Evolutionary conservation across 495 filamentous ascomycete genomes (phyloP).

Genomic region (Penicillium malachiteum): DNA sequence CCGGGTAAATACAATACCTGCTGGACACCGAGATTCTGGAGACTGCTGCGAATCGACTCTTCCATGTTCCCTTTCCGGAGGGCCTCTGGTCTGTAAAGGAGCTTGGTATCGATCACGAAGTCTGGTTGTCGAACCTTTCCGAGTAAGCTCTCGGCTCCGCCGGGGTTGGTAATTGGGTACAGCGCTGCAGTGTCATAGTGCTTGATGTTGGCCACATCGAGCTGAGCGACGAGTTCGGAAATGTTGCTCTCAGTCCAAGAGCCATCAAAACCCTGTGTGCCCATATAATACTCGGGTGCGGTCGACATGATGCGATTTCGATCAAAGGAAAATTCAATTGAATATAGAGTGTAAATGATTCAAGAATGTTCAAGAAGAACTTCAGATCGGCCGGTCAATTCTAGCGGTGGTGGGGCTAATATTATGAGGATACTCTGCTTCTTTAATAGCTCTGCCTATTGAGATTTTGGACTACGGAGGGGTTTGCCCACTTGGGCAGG

Average conservation of each 20-base stretch:
- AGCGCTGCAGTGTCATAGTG: slow-evolving; percentile 19
- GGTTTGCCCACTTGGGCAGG: too few species aligned
- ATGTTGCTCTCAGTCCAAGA: slow-evolving; percentile 14
- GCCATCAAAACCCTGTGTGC: slow-evolving; percentile 13
- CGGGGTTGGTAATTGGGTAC: slow-evolving; percentile 14
- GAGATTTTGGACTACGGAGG: too few species aligned
- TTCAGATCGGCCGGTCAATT: too few species aligned
- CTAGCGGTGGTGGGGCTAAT: too few species aligned
- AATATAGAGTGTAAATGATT: too few species aligned
- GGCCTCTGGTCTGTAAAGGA: slow-evolving; percentile 12
- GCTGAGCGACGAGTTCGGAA: slow-evolving; percentile 3
- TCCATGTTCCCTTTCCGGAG: slow-evolving; percentile 13
- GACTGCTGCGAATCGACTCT: slow-evolving; percentile 8
- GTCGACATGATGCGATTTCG: too few species aligned
- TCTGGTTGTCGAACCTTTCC: slow-evolving; percentile 2
- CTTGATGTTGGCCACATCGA: slow-evolving; percentile 7
- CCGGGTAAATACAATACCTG: slow-evolving; percentile 4
- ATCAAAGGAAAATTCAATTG: too few species aligned
- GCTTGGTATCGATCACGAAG: slow-evolving; percentile 18
- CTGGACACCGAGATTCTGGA: slow-evolving; percentile 7
- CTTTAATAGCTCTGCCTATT: too few species aligned
- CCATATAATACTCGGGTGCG: slow-evolving; percentile 12
- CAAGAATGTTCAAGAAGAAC: too few species aligned
- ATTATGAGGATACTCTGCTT: too few species aligned
- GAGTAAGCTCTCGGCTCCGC: slow-evolving; percentile 10